These are phyloP conservation scores for Dactylellina sp. DNA, from an alignment of 2,329 filamentous ascomycete genomes.

Conservation along the genomic window DNA sequence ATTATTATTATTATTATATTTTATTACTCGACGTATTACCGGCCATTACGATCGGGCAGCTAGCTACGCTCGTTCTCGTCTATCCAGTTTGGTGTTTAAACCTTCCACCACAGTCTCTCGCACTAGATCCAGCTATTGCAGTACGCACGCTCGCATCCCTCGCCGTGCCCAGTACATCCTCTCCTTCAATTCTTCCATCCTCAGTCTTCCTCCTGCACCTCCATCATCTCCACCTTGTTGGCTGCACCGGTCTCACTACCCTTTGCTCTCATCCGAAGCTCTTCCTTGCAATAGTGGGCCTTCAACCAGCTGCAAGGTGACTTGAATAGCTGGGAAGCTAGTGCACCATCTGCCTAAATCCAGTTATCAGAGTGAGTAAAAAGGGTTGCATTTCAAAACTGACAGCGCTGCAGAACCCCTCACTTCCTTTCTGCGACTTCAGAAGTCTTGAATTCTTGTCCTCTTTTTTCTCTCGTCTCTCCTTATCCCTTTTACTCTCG, in stretches of 20 bases:
- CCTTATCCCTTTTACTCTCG: conserved; percentile 8
- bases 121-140: neutral
- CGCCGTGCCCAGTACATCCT: neutral
- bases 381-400: conserved; percentile 31
- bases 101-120: conserved; percentile 19
- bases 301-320: conserved; percentile 46
- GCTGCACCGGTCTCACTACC: neutral
- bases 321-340: conserved; percentile 32
- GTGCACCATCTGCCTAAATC: conserved; percentile 48
- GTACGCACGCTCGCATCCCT: too few species aligned
- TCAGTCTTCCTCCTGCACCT: neutral
- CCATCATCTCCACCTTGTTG: conserved; percentile 1
- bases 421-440: conserved; percentile 42
- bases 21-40: neutral
- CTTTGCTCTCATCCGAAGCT: neutral
- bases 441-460: conserved; percentile 1
- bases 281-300: conserved; percentile 41
- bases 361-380: conserved; percentile 36
- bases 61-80: neutral
- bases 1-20: conserved; percentile 5
- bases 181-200: neutral
- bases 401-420: conserved; percentile 47
- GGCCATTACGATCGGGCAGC: neutral
- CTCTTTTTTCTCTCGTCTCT: conserved; percentile 9
- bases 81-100: neutral